Percentiles rank a stretch among this genome's conserved stretches.
These are phyloP conservation scores for Delonix regia DNA, from an alignment of 306 rosid species.

Conservation along the genomic window DNA sequence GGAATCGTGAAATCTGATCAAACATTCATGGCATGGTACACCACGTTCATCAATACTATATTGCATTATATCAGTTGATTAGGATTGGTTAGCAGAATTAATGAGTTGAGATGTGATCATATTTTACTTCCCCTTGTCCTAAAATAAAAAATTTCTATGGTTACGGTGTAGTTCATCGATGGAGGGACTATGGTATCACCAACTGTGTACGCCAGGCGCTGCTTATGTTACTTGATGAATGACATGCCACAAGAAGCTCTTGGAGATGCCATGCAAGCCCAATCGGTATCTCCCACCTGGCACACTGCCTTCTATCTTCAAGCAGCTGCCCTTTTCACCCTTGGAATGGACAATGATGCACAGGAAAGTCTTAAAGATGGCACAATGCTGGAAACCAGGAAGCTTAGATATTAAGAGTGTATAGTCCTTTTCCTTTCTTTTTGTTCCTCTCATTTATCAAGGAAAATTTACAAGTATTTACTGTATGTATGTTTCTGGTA, in stretches of 20 bases:
- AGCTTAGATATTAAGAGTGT: slow-evolving; percentile 65
- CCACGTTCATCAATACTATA: background rate
- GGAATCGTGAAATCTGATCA: background rate
- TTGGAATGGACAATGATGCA: slow-evolving; percentile 97
- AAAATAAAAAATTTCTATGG: background rate
- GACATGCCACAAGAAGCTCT: slow-evolving; percentile 96
- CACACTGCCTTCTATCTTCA: slow-evolving; percentile 91
- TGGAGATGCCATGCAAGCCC: slow-evolving; percentile 99
- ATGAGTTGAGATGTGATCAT: background rate
- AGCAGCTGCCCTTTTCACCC: slow-evolving; percentile 86
- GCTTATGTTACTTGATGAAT: slow-evolving; percentile 89
- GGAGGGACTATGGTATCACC: slow-evolving; percentile 96
- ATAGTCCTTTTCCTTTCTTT: slow-evolving; percentile 49
- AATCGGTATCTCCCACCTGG: slow-evolving; percentile 85
- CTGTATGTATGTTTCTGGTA: slow-evolving; percentile 45
- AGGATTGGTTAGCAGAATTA: background rate
- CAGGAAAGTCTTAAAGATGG: slow-evolving; percentile 94
- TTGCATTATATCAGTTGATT: background rate
- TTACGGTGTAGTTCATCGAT: slow-evolving; percentile 73
- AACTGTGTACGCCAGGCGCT: slow-evolving; percentile 85
- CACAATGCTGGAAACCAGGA: slow-evolving; percentile 74
- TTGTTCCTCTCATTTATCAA: slow-evolving; percentile 32
- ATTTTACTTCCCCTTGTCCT: background rate
- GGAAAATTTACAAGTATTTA: slow-evolving; percentile 28
- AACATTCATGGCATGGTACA: background rate